phyloP scores from a whole-genome alignment of 371 early-diverging fungal species.

The Apophysomyces ossiformis region DNA sequence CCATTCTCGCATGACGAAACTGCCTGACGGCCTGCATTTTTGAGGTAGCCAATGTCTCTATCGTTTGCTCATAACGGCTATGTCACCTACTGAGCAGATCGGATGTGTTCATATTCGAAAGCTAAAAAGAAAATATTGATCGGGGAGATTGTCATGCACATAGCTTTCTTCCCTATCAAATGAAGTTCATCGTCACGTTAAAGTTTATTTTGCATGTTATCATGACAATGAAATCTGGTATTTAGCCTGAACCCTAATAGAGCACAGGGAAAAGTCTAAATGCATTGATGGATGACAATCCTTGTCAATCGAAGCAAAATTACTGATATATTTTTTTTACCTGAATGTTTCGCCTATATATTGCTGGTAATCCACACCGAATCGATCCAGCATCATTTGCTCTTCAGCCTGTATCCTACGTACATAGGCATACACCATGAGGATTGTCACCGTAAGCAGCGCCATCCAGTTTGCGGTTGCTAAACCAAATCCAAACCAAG shows the following conservation, averaged over 20 bases:
- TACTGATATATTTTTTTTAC: constrained; percentile 14
- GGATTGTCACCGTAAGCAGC: constrained; percentile 21
- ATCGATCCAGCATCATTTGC: constrained; percentile 48
- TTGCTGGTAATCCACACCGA: constrained; percentile 52
- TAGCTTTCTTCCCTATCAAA: too few species aligned
- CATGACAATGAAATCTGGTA: too few species aligned
- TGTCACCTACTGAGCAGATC: too few species aligned
- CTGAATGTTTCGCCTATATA: constrained; percentile 44
- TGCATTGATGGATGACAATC: not conserved
- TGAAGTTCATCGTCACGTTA: too few species aligned
- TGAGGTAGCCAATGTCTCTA: too few species aligned
- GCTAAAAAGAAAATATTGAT: too few species aligned
- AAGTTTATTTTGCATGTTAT: too few species aligned
- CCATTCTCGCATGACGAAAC: too few species aligned
- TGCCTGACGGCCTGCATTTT: too few species aligned
- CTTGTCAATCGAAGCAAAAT: not conserved
- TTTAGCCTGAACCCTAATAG: not conserved
- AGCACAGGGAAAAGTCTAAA: constrained; percentile 5
- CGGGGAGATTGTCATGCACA: too few species aligned
- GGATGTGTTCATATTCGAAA: too few species aligned
- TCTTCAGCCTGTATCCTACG: constrained; percentile 40
- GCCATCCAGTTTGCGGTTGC: constrained; percentile 30
- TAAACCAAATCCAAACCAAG: constrained; percentile 49
- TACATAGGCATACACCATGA: constrained; percentile 28
- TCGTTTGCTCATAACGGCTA: too few species aligned